These are phyloP conservation scores for Hordeum marinum DNA, from an alignment of 176 grass and related monocot species.

Conservation along the genomic window DNA sequence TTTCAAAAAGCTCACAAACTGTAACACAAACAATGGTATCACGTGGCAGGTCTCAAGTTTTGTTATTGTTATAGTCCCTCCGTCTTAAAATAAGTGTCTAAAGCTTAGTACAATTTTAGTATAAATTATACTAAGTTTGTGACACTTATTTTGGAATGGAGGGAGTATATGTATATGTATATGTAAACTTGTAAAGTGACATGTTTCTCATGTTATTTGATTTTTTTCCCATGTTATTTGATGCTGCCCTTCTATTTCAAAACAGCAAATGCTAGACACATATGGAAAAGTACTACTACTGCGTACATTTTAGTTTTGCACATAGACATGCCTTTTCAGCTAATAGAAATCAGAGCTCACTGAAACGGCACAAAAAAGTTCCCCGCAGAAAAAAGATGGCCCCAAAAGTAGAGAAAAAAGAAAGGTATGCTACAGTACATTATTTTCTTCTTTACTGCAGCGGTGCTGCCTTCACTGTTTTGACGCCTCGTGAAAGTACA, in stretches of 20 bases:
- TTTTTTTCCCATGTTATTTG: not conserved
- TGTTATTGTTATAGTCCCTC: too few relatives aligned
- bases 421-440: not conserved
- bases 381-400: not conserved
- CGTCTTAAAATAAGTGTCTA: too few relatives aligned
- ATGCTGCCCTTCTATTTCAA: not conserved
- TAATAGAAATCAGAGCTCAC: not conserved
- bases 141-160: too few relatives aligned
- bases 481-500: constrained; percentile 26
- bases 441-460: not conserved
- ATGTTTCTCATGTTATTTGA: not conserved
- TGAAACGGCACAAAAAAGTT: not conserved
- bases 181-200: not conserved
- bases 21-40: not conserved
- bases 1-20: not conserved
- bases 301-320: not conserved
- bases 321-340: not conserved
- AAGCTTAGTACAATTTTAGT: too few relatives aligned
- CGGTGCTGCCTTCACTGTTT: not conserved
- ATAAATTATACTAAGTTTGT: too few relatives aligned
- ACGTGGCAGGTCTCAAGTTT: not conserved
- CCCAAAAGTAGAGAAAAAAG: not conserved
- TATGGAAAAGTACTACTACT: not conserved
- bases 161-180: not conserved
- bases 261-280: not conserved